Conservation (phyloP, 177 flowering plant species). For the Tripterygium wilfordii region DNA sequence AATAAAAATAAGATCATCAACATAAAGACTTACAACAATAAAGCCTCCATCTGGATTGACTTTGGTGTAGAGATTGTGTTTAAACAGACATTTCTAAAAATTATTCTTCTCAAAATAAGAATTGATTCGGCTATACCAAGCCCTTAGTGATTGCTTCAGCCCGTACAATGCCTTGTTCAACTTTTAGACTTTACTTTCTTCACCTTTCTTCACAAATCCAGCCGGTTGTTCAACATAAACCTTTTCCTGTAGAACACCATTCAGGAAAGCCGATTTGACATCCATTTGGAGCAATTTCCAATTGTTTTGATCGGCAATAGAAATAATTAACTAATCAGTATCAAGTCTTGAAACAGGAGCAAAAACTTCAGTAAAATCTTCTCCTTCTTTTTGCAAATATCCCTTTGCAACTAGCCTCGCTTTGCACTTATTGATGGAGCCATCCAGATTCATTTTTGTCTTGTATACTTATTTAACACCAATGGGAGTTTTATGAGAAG, state of each 20-base stretch:
- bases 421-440: neutral
- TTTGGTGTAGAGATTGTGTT: neutral
- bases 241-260: neutral
- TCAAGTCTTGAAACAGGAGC: neutral
- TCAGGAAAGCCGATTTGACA: neutral
- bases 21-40: neutral
- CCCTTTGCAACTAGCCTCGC: neutral
- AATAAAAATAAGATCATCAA: neutral
- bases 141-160: neutral
- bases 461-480: neutral
- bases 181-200: neutral
- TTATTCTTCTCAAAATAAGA: neutral
- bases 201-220: neutral
- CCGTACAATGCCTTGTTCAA: neutral
- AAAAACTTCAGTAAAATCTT: neutral
- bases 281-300: neutral
- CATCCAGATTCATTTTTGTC: neutral
- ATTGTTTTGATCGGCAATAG: neutral
- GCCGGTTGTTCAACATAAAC: neutral
- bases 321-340: neutral
- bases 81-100: neutral
- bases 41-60: neutral
- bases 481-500: neutral
- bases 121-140: neutral
- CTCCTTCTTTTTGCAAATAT: slow-evolving; percentile 1